These are phyloP conservation scores for Pythium vanterpoolii DNA, from an alignment of 352 stramenopile species.

Conservation along the genomic window DNA sequence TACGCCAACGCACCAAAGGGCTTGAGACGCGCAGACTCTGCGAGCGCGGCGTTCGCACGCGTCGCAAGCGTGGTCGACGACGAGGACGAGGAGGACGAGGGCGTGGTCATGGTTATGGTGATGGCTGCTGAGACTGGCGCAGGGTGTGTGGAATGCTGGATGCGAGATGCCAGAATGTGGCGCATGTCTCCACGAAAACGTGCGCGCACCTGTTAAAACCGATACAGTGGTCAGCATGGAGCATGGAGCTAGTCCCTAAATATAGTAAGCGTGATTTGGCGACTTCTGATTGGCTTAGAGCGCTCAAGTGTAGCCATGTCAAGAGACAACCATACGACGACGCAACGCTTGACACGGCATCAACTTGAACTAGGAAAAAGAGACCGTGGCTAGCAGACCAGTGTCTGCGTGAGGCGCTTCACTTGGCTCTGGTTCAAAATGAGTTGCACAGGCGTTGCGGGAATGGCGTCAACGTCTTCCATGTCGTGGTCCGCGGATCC, in stretches of 20 bases:
- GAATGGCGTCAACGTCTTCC: conserved; percentile 10
- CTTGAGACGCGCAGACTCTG: conserved; percentile 27
- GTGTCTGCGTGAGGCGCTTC: conserved; percentile 16
- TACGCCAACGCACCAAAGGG: conserved; percentile 35
- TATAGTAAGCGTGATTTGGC: conserved; percentile 4
- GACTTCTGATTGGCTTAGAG: background rate
- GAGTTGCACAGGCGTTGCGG: conserved; percentile 11
- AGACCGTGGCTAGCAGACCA: conserved; percentile 8
- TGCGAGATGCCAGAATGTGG: background rate
- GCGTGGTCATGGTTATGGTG: background rate
- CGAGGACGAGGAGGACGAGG: background rate
- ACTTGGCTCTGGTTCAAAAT: conserved; percentile 19
- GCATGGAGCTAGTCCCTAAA: conserved; percentile 1
- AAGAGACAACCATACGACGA: background rate
- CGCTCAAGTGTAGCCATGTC: conserved; percentile 1
- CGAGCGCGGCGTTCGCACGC: conserved; percentile 16
- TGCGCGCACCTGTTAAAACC: background rate
- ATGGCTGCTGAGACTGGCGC: background rate
- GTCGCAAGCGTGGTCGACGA: conserved; percentile 1
- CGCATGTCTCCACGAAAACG: background rate
- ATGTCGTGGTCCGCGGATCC: conserved; percentile 16
- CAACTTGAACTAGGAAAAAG: background rate
- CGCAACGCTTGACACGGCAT: background rate
- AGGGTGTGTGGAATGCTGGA: background rate
- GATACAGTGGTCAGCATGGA: background rate